Conservation (phyloP, 768 basidiomycete genomes). For the Lactarius evosmus region DNA sequence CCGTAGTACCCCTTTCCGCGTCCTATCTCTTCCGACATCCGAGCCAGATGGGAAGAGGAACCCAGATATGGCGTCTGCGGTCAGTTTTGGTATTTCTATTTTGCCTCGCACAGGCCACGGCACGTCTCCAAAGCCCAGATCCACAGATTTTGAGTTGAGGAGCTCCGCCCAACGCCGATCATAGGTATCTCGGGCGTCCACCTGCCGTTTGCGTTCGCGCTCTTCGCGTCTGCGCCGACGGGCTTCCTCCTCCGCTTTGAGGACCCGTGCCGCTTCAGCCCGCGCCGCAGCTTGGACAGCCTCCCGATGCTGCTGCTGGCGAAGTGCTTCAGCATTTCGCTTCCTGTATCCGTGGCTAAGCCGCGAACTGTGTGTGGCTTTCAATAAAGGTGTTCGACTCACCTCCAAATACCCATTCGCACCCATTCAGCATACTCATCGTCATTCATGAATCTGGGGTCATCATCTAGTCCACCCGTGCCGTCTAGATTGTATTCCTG, state of each 20-base stretch:
- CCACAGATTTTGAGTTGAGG: conserved; percentile 30
- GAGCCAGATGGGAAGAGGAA: conserved; percentile 49
- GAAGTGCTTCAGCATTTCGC: conserved; percentile 64
- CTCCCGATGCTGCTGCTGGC: conserved; percentile 55
- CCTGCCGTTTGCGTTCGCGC: conserved; percentile 43
- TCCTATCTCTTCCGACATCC: conserved; percentile 33
- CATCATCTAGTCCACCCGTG: conserved; percentile 31
- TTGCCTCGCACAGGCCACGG: conserved; percentile 55
- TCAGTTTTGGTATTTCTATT: conserved; percentile 37
- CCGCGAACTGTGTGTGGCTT: conserved; percentile 10
- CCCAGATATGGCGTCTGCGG: conserved; percentile 40
- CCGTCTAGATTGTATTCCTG: conserved; percentile 43
- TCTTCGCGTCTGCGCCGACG: conserved; percentile 48
- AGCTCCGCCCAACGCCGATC: conserved; percentile 50
- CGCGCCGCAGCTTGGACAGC: conserved; percentile 51
- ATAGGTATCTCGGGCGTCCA: conserved; percentile 53
- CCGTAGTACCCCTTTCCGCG: conserved; percentile 51
- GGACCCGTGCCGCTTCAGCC: conserved; percentile 52
- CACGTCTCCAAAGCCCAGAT: conserved; percentile 48
- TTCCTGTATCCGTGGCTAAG: conserved; percentile 42
- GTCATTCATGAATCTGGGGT: conserved; percentile 64
- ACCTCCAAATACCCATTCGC: conserved; percentile 82
- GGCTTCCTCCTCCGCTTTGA: conserved; percentile 51
- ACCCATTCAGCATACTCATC: conserved; percentile 90
- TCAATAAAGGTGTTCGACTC: conserved; percentile 29